phyloP scores from a whole-genome alignment of 768 basidiomycete genomes.

The Xanthoconium stramineum region DNA sequence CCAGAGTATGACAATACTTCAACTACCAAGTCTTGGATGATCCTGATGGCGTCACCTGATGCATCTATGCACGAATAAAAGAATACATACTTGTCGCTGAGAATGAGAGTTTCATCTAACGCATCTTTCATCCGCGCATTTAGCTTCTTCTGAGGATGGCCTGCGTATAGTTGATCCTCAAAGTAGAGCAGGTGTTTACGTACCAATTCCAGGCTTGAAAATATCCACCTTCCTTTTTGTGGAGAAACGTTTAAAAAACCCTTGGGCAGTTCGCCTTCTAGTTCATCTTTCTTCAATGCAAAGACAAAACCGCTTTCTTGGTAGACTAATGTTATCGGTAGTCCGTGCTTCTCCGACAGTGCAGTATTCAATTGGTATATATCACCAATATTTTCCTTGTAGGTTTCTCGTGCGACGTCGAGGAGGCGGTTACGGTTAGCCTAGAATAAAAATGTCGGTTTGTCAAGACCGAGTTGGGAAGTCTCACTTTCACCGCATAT shows the following conservation, averaged over 20 bases:
- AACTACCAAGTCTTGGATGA: constrained; percentile 73
- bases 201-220: constrained; percentile 82
- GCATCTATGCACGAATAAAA: background rate
- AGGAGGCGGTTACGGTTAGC: constrained; percentile 80
- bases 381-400: constrained; percentile 89
- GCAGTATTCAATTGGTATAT: constrained; percentile 65
- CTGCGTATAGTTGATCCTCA: background rate
- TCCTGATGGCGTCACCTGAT: constrained; percentile 39
- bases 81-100: constrained; percentile 69
- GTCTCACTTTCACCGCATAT: constrained; percentile 75
- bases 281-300: constrained; percentile 55
- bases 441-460: constrained; percentile 28
- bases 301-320: constrained; percentile 76
- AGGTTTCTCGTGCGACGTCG: constrained; percentile 93
- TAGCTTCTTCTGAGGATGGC: constrained; percentile 64
- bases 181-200: constrained; percentile 18
- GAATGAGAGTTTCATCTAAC: constrained; percentile 80
- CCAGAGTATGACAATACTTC: constrained; percentile 72
- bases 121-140: constrained; percentile 90
- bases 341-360: constrained; percentile 57
- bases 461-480: background rate
- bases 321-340: constrained; percentile 67
- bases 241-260: constrained; percentile 67
- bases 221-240: constrained; percentile 69
- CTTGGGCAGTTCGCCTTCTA: constrained; percentile 54